phyloP scores from a whole-genome alignment of 1,284 basidiomycete species.

The Cerrena zonata region DNA sequence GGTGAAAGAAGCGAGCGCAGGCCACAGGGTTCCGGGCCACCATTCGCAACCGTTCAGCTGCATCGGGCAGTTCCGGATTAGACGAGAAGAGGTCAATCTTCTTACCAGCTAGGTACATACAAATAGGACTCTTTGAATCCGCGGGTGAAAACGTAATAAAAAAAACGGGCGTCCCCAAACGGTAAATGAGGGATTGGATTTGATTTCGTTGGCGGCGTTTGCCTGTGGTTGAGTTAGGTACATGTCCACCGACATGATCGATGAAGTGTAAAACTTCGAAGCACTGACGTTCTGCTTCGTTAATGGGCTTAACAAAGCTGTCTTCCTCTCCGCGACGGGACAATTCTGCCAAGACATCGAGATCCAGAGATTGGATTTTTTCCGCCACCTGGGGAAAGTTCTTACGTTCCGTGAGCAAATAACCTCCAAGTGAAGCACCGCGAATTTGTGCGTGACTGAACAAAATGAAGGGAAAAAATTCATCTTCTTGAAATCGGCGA shows the following conservation, averaged over 20 bases:
- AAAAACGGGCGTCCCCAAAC: conserved; percentile 29
- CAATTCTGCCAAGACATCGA: conserved; percentile 19
- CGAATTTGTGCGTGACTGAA: conserved; percentile 19
- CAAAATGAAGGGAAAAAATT: conserved; percentile 31
- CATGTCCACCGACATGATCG: conserved; percentile 27
- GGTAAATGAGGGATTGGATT: conserved; percentile 31
- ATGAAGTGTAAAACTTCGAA: conserved; percentile 30
- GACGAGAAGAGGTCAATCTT: neutral
- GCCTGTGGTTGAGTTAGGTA: conserved; percentile 27
- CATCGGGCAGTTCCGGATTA: conserved; percentile 9
- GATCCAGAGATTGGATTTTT: conserved; percentile 23
- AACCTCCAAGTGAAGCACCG: conserved; percentile 20
- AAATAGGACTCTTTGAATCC: neutral
- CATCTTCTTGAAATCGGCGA: conserved; percentile 33
- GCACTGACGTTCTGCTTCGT: conserved; percentile 29
- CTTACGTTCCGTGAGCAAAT: conserved; percentile 22
- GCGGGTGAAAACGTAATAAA: conserved; percentile 20
- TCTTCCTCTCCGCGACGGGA: conserved; percentile 16
- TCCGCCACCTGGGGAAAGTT: conserved; percentile 25
- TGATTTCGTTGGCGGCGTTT: conserved; percentile 30
- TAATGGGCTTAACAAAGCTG: conserved; percentile 22
- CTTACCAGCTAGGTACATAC: neutral
- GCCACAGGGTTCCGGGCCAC: conserved; percentile 26
- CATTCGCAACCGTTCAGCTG: conserved; percentile 8
- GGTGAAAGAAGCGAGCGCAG: conserved; percentile 10